Evolutionary conservation across 495 filamentous ascomycete genomes (phyloP).

Genomic region (Ramalina intermedia): DNA sequence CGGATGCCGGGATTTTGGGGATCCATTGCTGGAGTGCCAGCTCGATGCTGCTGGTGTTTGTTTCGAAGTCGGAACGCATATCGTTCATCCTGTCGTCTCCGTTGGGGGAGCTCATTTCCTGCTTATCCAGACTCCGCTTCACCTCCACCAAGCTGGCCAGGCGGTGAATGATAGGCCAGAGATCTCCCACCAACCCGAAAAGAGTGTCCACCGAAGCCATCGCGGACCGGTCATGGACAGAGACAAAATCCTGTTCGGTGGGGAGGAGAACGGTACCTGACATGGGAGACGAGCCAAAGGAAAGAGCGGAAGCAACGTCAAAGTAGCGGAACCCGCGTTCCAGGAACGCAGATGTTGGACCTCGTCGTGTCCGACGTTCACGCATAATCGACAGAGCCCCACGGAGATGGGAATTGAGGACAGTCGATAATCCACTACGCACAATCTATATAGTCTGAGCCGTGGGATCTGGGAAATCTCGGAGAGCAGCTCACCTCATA

Average conservation of each 20-base stretch:
- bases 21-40: slow-evolving; percentile 40
- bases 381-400: slow-evolving; percentile 46
- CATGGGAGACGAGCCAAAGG: slow-evolving; percentile 43
- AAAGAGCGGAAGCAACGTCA: slow-evolving; percentile 48
- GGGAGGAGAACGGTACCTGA: slow-evolving; percentile 29
- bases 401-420: slow-evolving; percentile 43
- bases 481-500: slow-evolving; percentile 36
- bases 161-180: slow-evolving; percentile 51
- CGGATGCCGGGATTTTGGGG: slow-evolving; percentile 22
- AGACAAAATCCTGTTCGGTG: slow-evolving; percentile 26
- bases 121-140: slow-evolving; percentile 33
- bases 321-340: slow-evolving; percentile 52
- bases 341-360: slow-evolving; percentile 38
- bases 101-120: slow-evolving; percentile 20
- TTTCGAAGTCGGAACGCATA: slow-evolving; percentile 39
- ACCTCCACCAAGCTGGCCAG: slow-evolving; percentile 39
- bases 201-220: slow-evolving; percentile 41
- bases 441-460: slow-evolving; percentile 32
- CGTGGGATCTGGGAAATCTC: not conserved
- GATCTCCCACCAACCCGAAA: slow-evolving; percentile 44
- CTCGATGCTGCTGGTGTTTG: slow-evolving; percentile 40
- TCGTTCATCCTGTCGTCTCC: slow-evolving; percentile 33
- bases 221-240: slow-evolving; percentile 30
- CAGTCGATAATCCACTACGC: slow-evolving; percentile 39
- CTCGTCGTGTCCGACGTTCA: slow-evolving; percentile 28